Evolutionary conservation across 352 stramenopile species (phyloP).

Genomic region (Globisporangium viniferum): DNA sequence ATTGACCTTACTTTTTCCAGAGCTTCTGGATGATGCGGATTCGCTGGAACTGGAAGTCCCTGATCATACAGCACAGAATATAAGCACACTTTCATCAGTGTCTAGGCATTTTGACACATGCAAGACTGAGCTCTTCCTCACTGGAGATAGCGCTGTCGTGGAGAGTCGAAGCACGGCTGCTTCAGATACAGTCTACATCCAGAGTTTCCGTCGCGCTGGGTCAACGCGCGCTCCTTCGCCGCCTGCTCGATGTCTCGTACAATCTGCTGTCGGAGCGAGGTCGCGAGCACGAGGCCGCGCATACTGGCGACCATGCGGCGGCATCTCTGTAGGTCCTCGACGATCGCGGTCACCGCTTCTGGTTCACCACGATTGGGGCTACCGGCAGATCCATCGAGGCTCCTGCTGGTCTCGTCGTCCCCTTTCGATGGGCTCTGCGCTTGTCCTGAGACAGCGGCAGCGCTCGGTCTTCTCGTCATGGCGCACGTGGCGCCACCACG

Average conservation of each 20-base stretch:
- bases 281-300: constrained; percentile 38
- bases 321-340: constrained; percentile 48
- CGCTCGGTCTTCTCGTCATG: not conserved
- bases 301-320: constrained; percentile 49
- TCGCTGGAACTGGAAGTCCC: constrained; percentile 6
- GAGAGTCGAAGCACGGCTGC: constrained; percentile 10
- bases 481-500: not conserved
- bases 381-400: too few relatives aligned
- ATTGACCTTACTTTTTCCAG: constrained; percentile 16
- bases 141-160: constrained; percentile 30
- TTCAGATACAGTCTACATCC: not conserved
- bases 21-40: constrained; percentile 20
- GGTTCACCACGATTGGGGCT: not conserved
- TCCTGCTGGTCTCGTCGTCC: not conserved
- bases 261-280: constrained; percentile 38
- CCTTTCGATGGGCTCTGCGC: not conserved
- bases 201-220: not conserved
- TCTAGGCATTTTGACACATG: not conserved
- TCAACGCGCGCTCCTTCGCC: not conserved
- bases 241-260: constrained; percentile 25
- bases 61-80: not conserved
- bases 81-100: constrained; percentile 3
- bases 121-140: constrained; percentile 7
- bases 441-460: not conserved
- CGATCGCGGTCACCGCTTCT: constrained; percentile 1